Percentiles rank a stretch among this genome's conserved stretches.
phyloP scores from a whole-genome alignment of 306 rosid species.

The Pueraria montana region DNA sequence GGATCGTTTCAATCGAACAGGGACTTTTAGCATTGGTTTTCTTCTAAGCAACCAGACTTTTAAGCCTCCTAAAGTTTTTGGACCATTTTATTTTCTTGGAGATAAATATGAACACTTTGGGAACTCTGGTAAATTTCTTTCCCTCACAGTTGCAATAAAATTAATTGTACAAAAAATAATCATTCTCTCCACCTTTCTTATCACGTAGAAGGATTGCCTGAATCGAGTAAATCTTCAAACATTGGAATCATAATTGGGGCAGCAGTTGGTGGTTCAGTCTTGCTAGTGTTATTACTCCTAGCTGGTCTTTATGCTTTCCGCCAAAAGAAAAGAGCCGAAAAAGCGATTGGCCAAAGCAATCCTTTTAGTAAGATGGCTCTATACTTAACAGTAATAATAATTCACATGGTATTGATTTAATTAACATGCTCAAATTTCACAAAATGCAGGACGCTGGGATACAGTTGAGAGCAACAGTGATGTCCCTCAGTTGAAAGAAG shows the following conservation, averaged over 20 bases:
- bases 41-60: conserved; percentile 64
- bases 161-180: neutral
- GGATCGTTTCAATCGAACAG: conserved; percentile 57
- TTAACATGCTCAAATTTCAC: conserved; percentile 31
- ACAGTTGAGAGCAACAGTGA: conserved; percentile 42
- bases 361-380: conserved; percentile 50
- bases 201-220: neutral
- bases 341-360: conserved; percentile 54
- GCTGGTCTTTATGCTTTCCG: conserved; percentile 64
- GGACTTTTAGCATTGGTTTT: conserved; percentile 47
- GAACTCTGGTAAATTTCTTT: conserved; percentile 40
- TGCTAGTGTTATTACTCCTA: conserved; percentile 53
- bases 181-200: neutral
- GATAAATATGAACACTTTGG: conserved; percentile 32
- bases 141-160: neutral
- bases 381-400: neutral
- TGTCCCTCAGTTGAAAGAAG: conserved; percentile 66
- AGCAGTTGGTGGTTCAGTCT: conserved; percentile 61
- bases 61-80: conserved; percentile 41
- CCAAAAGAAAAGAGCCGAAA: conserved; percentile 62
- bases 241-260: conserved; percentile 60
- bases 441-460: conserved; percentile 53
- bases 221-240: conserved; percentile 42
- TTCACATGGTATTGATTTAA: neutral
- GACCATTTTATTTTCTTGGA: conserved; percentile 40